These are phyloP conservation scores for Saccharomycopsis babjevae DNA, from an alignment of 805 yeast species.

Conservation along the genomic window DNA sequence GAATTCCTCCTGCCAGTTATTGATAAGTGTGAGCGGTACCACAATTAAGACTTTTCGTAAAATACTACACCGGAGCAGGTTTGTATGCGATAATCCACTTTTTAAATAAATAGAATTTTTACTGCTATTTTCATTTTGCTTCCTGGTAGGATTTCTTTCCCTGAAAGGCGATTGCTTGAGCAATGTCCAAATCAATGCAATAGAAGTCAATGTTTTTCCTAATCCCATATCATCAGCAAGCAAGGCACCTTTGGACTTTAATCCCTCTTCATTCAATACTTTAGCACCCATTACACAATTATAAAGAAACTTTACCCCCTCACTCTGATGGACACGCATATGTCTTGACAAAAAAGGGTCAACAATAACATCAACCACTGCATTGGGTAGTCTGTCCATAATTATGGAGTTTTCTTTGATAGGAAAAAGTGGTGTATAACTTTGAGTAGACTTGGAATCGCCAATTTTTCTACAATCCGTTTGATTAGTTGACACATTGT, in stretches of 20 bases:
- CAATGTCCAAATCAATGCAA: constrained; percentile 75
- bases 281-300: constrained; percentile 70
- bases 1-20: constrained; percentile 84
- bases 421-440: background rate
- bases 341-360: constrained; percentile 45
- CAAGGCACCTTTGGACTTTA: constrained; percentile 51
- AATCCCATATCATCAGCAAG: constrained; percentile 97
- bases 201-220: constrained; percentile 83
- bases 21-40: constrained; percentile 84
- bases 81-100: constrained; percentile 18
- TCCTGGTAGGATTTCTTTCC: background rate
- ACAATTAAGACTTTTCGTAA: constrained; percentile 58
- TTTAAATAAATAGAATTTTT: constrained; percentile 12
- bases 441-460: background rate
- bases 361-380: constrained; percentile 33
- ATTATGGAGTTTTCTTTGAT: constrained; percentile 3
- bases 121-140: background rate
- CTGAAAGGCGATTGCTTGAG: constrained; percentile 51
- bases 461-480: background rate
- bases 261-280: background rate
- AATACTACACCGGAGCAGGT: constrained; percentile 17
- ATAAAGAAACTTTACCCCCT: constrained; percentile 74
- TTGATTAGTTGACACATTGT: background rate
- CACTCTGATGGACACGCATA: constrained; percentile 78
- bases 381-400: constrained; percentile 14